phyloP scores from a whole-genome alignment of 352 stramenopile genomes.

The Phytopythium cucurbitacearum region DNA sequence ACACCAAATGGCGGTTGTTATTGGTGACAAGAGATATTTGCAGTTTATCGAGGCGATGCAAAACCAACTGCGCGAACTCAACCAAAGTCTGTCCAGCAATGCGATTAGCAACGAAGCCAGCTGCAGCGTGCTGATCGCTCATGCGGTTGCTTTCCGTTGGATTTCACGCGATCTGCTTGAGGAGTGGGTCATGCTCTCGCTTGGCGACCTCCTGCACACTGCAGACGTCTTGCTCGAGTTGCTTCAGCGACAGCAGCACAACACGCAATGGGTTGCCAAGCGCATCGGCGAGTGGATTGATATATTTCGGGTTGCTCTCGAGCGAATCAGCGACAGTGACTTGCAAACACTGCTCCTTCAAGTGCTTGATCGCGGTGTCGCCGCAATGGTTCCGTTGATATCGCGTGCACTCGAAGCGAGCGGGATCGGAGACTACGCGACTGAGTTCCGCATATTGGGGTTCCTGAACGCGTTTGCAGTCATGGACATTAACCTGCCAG shows the following conservation, averaged over 20 bases:
- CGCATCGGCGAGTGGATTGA: constrained; percentile 22
- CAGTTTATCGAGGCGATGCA: constrained; percentile 37
- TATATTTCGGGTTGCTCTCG: constrained; percentile 33
- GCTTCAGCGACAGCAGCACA: constrained; percentile 8
- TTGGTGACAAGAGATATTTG: constrained; percentile 53
- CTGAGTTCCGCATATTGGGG: constrained; percentile 20
- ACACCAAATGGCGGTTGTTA: constrained; percentile 15
- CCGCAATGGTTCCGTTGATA: constrained; percentile 16
- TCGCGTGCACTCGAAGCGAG: neutral
- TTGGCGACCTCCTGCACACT: constrained; percentile 43
- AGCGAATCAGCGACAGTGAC: constrained; percentile 33
- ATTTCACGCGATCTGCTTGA: constrained; percentile 37
- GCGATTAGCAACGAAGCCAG: neutral
- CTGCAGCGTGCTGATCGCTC: constrained; percentile 1
- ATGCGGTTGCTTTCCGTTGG: constrained; percentile 22
- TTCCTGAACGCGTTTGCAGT: constrained; percentile 36
- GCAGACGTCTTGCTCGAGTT: constrained; percentile 19
- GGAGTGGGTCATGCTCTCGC: constrained; percentile 48
- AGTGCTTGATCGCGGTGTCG: constrained; percentile 20
- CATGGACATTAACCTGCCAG: constrained; percentile 28
- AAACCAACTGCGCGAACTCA: constrained; percentile 36
- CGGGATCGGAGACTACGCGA: neutral
- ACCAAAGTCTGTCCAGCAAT: constrained; percentile 22
- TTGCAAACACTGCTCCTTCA: constrained; percentile 35
- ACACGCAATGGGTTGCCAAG: constrained; percentile 5